These are phyloP conservation scores for Candida manassasensis DNA, from an alignment of 805 yeast genomes.

Conservation along the genomic window DNA sequence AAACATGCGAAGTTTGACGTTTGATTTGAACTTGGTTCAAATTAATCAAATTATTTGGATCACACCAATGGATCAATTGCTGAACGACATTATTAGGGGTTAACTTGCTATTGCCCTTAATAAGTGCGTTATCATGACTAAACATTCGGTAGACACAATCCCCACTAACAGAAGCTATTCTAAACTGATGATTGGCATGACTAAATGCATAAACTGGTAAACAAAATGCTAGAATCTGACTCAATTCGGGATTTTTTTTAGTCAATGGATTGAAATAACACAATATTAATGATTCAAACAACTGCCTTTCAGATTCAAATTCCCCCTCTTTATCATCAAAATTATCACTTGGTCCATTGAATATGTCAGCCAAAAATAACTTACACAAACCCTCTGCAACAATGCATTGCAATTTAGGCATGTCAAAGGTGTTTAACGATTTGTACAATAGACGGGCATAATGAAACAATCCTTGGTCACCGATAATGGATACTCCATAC, in stretches of 20 bases:
- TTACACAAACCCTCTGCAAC: constrained; percentile 88
- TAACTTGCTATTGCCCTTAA: constrained; percentile 13
- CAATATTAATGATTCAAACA: constrained; percentile 65
- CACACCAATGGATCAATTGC: constrained; percentile 81
- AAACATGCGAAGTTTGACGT: constrained; percentile 49
- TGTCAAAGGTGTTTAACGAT: constrained; percentile 50
- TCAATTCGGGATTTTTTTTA: constrained; percentile 55
- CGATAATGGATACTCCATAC: constrained; percentile 52
- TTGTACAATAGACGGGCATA: constrained; percentile 63
- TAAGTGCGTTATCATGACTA: constrained; percentile 15
- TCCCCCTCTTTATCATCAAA: constrained; percentile 13
- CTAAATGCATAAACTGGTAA: constrained; percentile 85
- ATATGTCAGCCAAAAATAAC: constrained; percentile 69
- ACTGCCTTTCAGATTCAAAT: constrained; percentile 28
- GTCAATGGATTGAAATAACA: constrained; percentile 73
- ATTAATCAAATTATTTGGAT: constrained; percentile 63
- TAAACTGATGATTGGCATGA: constrained; percentile 63
- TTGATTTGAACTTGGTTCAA: constrained; percentile 36
- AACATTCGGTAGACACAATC: constrained; percentile 59
- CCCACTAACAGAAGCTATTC: constrained; percentile 57
- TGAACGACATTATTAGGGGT: constrained; percentile 52
- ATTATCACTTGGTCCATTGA: constrained; percentile 39
- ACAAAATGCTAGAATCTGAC: constrained; percentile 81
- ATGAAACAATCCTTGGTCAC: constrained; percentile 5
- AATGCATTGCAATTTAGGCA: constrained; percentile 67